A percentile compares a stretch with the other conserved stretches of the same genome.
Evolutionary conservation across 208 protist species (phyloP).

Genomic region (Leishmania guyanensis): DNA sequence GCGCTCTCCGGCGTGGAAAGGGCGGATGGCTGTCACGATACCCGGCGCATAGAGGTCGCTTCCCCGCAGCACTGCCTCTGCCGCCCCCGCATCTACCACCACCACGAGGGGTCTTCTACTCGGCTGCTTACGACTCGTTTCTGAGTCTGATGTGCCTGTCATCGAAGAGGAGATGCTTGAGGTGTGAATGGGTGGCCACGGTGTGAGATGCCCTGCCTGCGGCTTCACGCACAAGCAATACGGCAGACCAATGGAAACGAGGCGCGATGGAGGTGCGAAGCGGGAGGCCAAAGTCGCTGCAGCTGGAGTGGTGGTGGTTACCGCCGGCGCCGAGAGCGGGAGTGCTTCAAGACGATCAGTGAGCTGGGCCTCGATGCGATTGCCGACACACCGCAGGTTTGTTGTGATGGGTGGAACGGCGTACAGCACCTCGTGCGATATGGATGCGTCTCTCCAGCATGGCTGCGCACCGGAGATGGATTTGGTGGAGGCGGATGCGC

Average conservation of each 20-base stretch:
- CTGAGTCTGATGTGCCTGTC: neutral
- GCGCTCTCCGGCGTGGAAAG: slow-evolving; percentile 30
- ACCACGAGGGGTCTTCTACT: slow-evolving; percentile 27
- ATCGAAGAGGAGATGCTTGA: neutral
- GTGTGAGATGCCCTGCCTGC: neutral
- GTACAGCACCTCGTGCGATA: slow-evolving; percentile 33
- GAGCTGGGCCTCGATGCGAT: slow-evolving; percentile 3
- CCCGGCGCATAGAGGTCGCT: slow-evolving; percentile 85
- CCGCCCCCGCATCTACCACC: slow-evolving; percentile 78
- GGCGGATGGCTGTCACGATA: slow-evolving; percentile 35
- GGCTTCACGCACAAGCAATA: slow-evolving; percentile 29
- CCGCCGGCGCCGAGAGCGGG: neutral
- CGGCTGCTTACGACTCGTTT: neutral
- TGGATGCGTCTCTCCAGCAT: neutral
- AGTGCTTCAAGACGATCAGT: neutral
- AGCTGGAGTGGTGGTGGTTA: neutral
- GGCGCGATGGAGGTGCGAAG: slow-evolving; percentile 7
- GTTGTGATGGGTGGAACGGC: slow-evolving; percentile 41
- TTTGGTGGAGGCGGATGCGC: neutral
- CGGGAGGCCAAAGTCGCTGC: neutral
- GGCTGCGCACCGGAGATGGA: neutral
- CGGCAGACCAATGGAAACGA: slow-evolving; percentile 13
- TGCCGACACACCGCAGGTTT: slow-evolving; percentile 42
- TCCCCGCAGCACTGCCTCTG: slow-evolving; percentile 88
- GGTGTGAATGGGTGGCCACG: slow-evolving; percentile 14